Evolutionary conservation across 306 rosid species (phyloP).

Genomic region (peach (Prunus persica)): DNA sequence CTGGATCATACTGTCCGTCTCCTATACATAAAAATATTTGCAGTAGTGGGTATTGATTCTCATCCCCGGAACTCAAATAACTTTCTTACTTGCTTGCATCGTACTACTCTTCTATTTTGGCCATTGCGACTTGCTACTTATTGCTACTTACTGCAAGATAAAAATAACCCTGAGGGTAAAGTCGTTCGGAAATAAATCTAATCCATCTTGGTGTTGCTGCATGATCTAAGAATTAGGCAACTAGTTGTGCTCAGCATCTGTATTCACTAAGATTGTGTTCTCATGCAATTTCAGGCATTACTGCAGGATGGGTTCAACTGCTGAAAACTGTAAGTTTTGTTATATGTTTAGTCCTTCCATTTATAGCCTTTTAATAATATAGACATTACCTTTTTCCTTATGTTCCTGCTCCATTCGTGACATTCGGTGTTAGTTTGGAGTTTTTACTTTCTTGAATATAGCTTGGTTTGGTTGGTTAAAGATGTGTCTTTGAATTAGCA

Average conservation of each 20-base stretch:
- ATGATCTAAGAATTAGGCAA: slow-evolving; percentile 15
- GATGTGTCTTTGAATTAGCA: background rate
- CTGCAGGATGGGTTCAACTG: slow-evolving; percentile 77
- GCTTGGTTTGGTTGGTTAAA: background rate
- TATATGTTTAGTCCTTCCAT: background rate
- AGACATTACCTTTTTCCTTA: background rate
- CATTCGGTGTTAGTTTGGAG: background rate
- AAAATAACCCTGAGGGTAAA: background rate
- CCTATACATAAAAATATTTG: slow-evolving; percentile 49
- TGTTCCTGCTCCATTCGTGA: background rate
- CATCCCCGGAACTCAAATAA: slow-evolving; percentile 28
- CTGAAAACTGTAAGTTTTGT: slow-evolving; percentile 51
- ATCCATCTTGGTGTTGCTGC: background rate
- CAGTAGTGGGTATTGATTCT: slow-evolving; percentile 69
- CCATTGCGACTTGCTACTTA: background rate
- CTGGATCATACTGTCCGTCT: slow-evolving; percentile 79
- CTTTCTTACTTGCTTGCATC: slow-evolving; percentile 13
- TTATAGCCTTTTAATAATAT: background rate
- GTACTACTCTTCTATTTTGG: background rate
- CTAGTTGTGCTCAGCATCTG: slow-evolving; percentile 11
- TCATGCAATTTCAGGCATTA: slow-evolving; percentile 56
- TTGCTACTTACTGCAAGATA: slow-evolving; percentile 22
- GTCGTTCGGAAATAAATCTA: background rate
- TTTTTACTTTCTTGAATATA: background rate
- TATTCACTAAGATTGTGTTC: slow-evolving; percentile 30